Evolutionary conservation across 192 early-diverging fungal species (phyloP), one percentile per base, ranked within the genome.

Genomic region (Rhizoclosmatium sp.): DNA sequence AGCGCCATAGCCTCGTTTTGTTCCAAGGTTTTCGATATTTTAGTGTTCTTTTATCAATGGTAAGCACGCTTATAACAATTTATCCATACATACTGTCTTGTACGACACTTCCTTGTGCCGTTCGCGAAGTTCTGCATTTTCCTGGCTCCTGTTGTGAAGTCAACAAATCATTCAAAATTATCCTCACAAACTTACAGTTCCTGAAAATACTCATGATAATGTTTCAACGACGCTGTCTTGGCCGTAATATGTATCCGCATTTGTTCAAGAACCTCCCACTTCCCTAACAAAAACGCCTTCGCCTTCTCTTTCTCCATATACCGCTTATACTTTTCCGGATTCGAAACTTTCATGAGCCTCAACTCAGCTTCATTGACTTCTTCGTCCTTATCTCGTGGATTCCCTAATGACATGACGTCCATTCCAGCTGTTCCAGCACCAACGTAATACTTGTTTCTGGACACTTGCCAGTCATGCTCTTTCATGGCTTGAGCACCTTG

Each of bases 261-360:
- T 60, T 80, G 70, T 42, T 80, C 78, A 69, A 80, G 41, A 2
- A 46, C 62, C 47, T 80, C 78, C 59, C 64, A 80, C 46, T 80
- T 80, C 47, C 49, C 42, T 1, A 80, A 61, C 59, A 80, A 16
- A 56, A 73, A 80, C 7, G 45, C 10, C 41, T 71, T 72, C 16
- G 78, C 69, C 31, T 73, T 80, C 44, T 80, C 78, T 51, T 56
- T 80, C 48, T 62, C 78, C 12, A 65, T 74, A 16, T 61, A 49
- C 39, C 71, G 71, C 39, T 80, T 80, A 66, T 66, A 80, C 42
- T 80, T 80, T 65, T n/a, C 59, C 3, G 78, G 71, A 54, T 80
- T 80, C 10, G 46, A 47, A 2, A 71, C 71, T 58, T 80, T 80
- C 60, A 74, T 12, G 1, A 75, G 46, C 19, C 73, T 19, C 1